Conservation (phyloP, 2,329 filamentous ascomycete genomes). For the Harringtonia lauricola region DNA sequence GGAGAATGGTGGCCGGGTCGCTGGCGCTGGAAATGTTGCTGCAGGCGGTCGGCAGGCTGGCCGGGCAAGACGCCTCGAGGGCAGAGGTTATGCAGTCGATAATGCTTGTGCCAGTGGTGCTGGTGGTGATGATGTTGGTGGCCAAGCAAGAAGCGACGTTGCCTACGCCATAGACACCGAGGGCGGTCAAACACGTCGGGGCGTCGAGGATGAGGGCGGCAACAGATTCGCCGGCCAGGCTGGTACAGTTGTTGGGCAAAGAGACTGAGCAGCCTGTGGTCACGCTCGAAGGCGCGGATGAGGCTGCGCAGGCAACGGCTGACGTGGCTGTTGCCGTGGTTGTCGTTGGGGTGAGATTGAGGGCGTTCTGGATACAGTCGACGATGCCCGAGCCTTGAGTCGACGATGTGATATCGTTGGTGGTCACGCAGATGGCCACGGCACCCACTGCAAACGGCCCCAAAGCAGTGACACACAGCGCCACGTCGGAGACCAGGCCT, state of each 20-base stretch:
- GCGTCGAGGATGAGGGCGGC: neutral
- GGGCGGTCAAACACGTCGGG: neutral
- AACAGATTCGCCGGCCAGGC: neutral
- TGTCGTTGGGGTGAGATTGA: neutral
- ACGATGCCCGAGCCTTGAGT: neutral
- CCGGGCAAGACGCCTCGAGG: conserved; percentile 1
- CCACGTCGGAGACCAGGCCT: conserved; percentile 1
- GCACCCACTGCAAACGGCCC: conserved; percentile 10
- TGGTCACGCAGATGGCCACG: conserved; percentile 4
- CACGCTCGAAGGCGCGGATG: neutral
- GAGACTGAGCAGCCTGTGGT: neutral
- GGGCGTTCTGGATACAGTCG: neutral
- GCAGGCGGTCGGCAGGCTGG: conserved; percentile 3
- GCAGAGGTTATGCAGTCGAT: conserved; percentile 1
- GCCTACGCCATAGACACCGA: conserved; percentile 2
- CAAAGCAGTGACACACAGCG: conserved; percentile 5
- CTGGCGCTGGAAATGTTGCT: neutral
- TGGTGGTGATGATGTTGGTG: neutral
- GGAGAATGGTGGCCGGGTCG: neutral
- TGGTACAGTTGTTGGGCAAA: conserved; percentile 5
- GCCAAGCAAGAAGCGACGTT: neutral
- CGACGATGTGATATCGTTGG: neutral
- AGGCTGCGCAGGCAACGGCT: neutral
- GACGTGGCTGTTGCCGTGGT: neutral
- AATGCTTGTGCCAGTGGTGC: neutral